Percentiles rank a stretch among this genome's conserved stretches.
Evolutionary conservation across 352 stramenopile genomes (phyloP).

Genomic region (Phytophthora nicotianae): DNA sequence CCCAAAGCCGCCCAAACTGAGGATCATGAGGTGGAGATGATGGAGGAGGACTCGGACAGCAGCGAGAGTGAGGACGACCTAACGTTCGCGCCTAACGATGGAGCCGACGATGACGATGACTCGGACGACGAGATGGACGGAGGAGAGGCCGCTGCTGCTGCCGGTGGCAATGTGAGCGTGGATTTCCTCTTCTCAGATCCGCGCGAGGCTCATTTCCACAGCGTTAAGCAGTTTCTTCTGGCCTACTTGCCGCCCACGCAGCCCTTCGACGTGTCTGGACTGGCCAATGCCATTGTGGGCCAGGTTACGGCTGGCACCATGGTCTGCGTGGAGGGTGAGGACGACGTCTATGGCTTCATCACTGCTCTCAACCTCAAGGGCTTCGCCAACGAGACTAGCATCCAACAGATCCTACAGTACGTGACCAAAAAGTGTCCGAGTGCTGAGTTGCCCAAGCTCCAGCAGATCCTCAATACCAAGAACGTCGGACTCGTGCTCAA

Average conservation of each 20-base stretch:
- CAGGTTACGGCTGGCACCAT: slow-evolving; percentile 81
- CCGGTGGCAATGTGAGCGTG: slow-evolving; percentile 60
- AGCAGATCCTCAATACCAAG: slow-evolving; percentile 66
- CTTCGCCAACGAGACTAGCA: slow-evolving; percentile 53
- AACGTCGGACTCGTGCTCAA: slow-evolving; percentile 78
- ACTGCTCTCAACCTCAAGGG: slow-evolving; percentile 73
- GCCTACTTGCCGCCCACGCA: slow-evolving; percentile 75
- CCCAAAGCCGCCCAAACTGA: slow-evolving; percentile 19
- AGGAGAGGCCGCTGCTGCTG: slow-evolving; percentile 39
- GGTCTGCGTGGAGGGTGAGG: slow-evolving; percentile 80
- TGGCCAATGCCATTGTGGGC: slow-evolving; percentile 75
- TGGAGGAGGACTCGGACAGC: slow-evolving; percentile 50
- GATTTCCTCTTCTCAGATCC: slow-evolving; percentile 88
- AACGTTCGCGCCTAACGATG: slow-evolving; percentile 47
- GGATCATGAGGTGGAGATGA: slow-evolving; percentile 51
- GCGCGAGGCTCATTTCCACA: slow-evolving; percentile 84
- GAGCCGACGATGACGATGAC: slow-evolving; percentile 53
- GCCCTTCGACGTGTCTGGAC: slow-evolving; percentile 81
- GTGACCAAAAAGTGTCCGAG: slow-evolving; percentile 75
- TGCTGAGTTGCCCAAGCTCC: slow-evolving; percentile 48
- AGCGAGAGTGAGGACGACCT: slow-evolving; percentile 66
- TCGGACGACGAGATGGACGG: slow-evolving; percentile 67
- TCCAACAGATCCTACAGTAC: slow-evolving; percentile 83
- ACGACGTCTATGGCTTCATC: slow-evolving; percentile 88
- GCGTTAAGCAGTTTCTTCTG: slow-evolving; percentile 85